Conservation (phyloP, 305 asterid genomes). For the Ilex paraguariensis region DNA sequence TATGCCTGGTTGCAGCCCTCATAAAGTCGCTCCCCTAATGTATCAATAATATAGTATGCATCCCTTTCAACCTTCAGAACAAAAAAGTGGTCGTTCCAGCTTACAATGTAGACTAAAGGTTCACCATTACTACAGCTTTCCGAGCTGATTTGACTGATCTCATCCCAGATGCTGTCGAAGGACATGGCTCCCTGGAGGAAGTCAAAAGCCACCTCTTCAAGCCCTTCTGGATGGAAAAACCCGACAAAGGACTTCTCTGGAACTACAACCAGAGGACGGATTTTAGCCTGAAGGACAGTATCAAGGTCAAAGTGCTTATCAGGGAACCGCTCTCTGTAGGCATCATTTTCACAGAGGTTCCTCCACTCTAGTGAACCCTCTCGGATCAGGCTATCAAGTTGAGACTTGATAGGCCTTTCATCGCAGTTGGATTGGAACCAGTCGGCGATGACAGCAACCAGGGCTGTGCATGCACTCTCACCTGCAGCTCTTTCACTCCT, state of each 20-base stretch:
- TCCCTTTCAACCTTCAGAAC: background rate
- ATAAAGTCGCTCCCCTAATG: background rate
- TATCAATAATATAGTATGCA: background rate
- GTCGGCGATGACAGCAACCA: slow-evolving; percentile 1
- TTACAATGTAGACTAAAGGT: background rate
- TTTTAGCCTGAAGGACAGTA: background rate
- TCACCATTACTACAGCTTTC: background rate
- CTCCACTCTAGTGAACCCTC: slow-evolving; percentile 5
- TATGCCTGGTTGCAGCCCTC: slow-evolving; percentile 6
- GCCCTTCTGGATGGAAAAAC: slow-evolving; percentile 1
- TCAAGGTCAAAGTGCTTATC: slow-evolving; percentile 3
- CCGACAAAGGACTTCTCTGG: slow-evolving; percentile 1
- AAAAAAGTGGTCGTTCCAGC: slow-evolving; percentile 4
- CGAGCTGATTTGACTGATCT: background rate
- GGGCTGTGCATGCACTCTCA: slow-evolving; percentile 3
- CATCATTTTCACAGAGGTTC: background rate
- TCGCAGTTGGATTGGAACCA: background rate
- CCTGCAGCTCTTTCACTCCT: slow-evolving; percentile 4
- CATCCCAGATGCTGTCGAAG: slow-evolving; percentile 3
- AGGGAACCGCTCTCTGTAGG: slow-evolving; percentile 1
- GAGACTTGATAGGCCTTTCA: slow-evolving; percentile 1
- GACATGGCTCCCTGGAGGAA: slow-evolving; percentile 2
- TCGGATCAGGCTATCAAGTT: background rate
- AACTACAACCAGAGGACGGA: background rate
- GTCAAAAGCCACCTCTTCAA: background rate